Percentiles rank a stretch among this genome's conserved stretches.
Conservation (phyloP, 768 basidiomycete species). For the Coprinopsis sp. region DNA sequence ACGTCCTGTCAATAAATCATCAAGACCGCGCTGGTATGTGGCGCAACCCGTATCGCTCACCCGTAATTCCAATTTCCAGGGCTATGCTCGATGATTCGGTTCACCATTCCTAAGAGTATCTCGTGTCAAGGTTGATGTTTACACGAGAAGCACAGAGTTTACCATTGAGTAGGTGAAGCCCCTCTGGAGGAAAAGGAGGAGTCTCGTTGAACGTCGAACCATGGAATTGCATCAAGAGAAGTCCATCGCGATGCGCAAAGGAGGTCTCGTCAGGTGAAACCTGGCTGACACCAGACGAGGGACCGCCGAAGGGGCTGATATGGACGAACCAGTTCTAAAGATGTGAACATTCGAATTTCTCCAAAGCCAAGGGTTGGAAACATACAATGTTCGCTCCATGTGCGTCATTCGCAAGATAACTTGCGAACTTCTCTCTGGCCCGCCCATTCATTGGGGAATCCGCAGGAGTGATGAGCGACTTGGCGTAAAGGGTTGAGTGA, state of each 20-base stretch:
- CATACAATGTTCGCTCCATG: conserved; percentile 30
- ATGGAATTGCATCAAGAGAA: conserved; percentile 48
- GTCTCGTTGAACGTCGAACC: conserved; percentile 31
- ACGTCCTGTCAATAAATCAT: conserved; percentile 24
- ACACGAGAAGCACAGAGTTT: conserved; percentile 1
- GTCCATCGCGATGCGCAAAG: conserved; percentile 39
- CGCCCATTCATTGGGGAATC: conserved; percentile 26
- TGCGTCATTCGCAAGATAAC: conserved; percentile 36
- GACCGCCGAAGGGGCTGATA: conserved; percentile 41
- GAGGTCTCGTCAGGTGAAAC: conserved; percentile 37
- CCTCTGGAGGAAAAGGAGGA: conserved; percentile 41
- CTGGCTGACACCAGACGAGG: conserved; percentile 41
- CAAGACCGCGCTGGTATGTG: not conserved
- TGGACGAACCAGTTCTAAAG: conserved; percentile 25
- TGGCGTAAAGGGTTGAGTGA: conserved; percentile 42
- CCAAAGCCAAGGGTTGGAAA: not conserved
- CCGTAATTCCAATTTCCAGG: conserved; percentile 32
- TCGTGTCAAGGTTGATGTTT: not conserved
- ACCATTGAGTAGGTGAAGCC: conserved; percentile 42
- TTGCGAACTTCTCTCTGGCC: conserved; percentile 33
- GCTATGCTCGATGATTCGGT: conserved; percentile 28
- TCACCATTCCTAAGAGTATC: conserved; percentile 26
- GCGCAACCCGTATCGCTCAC: conserved; percentile 2
- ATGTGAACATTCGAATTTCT: not conserved
- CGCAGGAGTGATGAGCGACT: conserved; percentile 37